Evolutionary conservation across 2,329 filamentous ascomycete genomes (phyloP), one percentile per base, ranked within the genome.

Genomic region (Drechslerella coelobrocha): DNA sequence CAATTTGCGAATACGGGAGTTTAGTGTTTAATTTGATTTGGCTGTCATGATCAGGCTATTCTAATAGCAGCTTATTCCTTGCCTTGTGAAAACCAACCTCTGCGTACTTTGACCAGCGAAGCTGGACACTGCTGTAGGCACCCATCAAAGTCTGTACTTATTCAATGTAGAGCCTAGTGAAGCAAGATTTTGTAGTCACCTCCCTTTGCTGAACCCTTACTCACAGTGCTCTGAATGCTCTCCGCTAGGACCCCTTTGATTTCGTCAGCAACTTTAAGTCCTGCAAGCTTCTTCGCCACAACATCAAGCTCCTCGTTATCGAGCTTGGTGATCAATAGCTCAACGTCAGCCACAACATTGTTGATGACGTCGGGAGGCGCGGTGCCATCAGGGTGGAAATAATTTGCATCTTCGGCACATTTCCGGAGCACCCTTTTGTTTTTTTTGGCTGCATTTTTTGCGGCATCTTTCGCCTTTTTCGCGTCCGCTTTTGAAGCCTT

Each of bases 371-470:
- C 82, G 12, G 90, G 83, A n/a, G 89, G 85, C 24, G 88, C 82
- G 69, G 92, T 89, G 60, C 88, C 89, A 47, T 84, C 82, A 19
- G 82, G 82, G 63, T 83, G 84, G 80, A 99, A 97, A 87, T 99
- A 99, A 84, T 97, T 97, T 77, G 90, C 92, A 75, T 99, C 94
- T 85, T 99, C 99, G 81, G 93, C 90, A 74, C 90, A 92, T 73
- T 87, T 88, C 81, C 95, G 92, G 76, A 99, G 88, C 51, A 97
- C 89, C 84, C 94, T 91, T 86, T 97, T 97, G 86, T 99, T 99
- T 90, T 99, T 99, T 89, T 99, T 99, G 77, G 94, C 89, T 12
- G 94, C 94, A 78, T 92, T 97, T 88, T 99, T 99, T 66, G 94
- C 94, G 1, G 93, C 93, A 81, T 99, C 94, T 84, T 97, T 99